Evolutionary conservation across 345 rosid genomes (phyloP), one percentile per base, ranked within the genome.

Genomic region (Dovyalis caffra): DNA sequence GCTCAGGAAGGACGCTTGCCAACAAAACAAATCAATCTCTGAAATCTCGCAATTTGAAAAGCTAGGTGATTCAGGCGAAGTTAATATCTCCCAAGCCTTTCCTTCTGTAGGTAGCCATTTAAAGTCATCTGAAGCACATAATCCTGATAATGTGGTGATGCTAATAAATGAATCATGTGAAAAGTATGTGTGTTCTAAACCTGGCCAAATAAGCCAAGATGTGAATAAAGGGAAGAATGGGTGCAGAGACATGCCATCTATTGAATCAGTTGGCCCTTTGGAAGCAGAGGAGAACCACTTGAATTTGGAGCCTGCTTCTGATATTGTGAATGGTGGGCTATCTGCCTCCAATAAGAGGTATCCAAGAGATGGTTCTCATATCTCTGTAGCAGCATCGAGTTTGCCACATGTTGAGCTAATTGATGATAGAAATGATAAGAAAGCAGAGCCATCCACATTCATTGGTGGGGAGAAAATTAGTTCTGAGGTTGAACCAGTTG

Each of bases 261-360:
- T 79, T 70, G 78, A 86, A 37, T 49, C 87, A 74, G 74, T 31
- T 65, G 60, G 33, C 69, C 67, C 79, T 31, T 34, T 74, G 12
- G 78, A 73, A 63, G 69, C 68, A 57, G 76, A 51, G 64, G 79
- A 72, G 71, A 20, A 29, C 61, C 71, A 76, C 38, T 71, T 74
- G 64, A 45, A 33, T 76, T 31, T 62, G 58, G 75, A 74, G 69
- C 75, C 83, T 70, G 21, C 66, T 75, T 28, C 64, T 60, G 78
- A 79, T 81, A 70, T 74, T 74, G 77, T 75, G 78, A 78, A 74
- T 78, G 33, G 53, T 43, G 73, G 68, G 75, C 47, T 76, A 63
- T 71, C 87, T 77, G 58, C 84, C 70, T 25, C 77, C 47, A 61
- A 76, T 58, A 80, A 83, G n/a, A 73, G 43, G 68, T 74, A 62